A percentile compares a stretch with the other conserved stretches of the same genome.
Evolutionary conservation across 345 rosid genomes (phyloP).

Genomic region (Populus tremula): DNA sequence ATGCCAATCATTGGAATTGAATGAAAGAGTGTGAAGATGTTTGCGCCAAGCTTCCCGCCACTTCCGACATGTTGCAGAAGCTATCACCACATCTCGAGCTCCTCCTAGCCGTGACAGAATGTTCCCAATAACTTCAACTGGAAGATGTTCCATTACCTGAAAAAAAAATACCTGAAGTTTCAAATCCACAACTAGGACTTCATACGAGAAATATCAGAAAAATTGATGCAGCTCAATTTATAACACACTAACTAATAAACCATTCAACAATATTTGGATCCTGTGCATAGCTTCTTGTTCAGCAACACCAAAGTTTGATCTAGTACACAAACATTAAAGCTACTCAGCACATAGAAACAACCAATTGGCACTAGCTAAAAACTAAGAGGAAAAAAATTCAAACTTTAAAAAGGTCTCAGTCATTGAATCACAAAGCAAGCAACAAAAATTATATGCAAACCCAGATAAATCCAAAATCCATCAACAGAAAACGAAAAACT

Average conservation of each 20-base stretch:
- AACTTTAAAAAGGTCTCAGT: neutral
- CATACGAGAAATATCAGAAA: neutral
- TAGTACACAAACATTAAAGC: constrained; percentile 14
- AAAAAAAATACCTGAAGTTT: neutral
- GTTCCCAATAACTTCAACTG: constrained; percentile 86
- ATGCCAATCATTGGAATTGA: constrained; percentile 65
- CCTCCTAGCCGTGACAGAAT: constrained; percentile 74
- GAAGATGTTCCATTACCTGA: constrained; percentile 65
- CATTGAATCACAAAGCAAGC: neutral
- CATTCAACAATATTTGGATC: neutral
- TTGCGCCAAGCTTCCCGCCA: constrained; percentile 76
- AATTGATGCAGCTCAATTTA: constrained; percentile 6
- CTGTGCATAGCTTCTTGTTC: neutral
- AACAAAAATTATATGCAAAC: neutral
- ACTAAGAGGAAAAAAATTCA: neutral
- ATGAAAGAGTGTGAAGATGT: constrained; percentile 72
- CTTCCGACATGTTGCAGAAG: constrained; percentile 73
- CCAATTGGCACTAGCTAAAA: neutral
- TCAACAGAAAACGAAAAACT: neutral
- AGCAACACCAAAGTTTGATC: constrained; percentile 1
- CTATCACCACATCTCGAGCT: constrained; percentile 79
- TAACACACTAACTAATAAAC: neutral
- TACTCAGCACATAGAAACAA: constrained; percentile 9
- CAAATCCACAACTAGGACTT: constrained; percentile 9
- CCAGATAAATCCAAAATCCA: neutral